phyloP scores from a whole-genome alignment of 2,329 filamentous ascomycete genomes.

The Aureobasidium lini region DNA sequence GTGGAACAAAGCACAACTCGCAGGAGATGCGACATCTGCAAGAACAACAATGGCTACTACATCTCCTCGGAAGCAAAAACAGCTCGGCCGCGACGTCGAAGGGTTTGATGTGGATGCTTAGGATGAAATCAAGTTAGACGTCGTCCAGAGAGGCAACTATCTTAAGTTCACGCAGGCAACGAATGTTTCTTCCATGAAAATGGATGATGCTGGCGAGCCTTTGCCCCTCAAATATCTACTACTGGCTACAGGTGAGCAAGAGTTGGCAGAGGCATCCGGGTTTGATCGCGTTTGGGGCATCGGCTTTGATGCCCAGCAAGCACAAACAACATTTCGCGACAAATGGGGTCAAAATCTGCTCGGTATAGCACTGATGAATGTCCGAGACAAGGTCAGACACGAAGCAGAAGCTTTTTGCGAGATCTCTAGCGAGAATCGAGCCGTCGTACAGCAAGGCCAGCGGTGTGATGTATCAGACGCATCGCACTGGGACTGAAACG shows the following conservation, averaged over 20 bases:
- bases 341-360: constrained; percentile 59
- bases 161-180: constrained; percentile 49
- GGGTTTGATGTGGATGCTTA: constrained; percentile 47
- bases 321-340: constrained; percentile 35
- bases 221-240: constrained; percentile 38
- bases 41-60: not conserved
- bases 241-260: constrained; percentile 50
- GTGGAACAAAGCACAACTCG: constrained; percentile 5
- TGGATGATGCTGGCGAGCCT: not conserved
- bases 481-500: too few species aligned
- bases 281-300: constrained; percentile 60
- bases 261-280: constrained; percentile 53
- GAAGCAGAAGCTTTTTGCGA: constrained; percentile 21
- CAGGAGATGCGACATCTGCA: not conserved
- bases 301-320: constrained; percentile 49
- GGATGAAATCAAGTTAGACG: constrained; percentile 42
- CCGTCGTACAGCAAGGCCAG: too few species aligned
- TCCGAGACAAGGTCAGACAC: constrained; percentile 45
- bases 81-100: constrained; percentile 48
- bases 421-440: not conserved
- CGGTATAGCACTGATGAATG: constrained; percentile 55
- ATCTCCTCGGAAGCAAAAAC: constrained; percentile 36
- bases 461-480: too few species aligned
- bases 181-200: constrained; percentile 18
- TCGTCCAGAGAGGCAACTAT: constrained; percentile 53